Evolutionary conservation across 2,329 filamentous ascomycete genomes (phyloP).

Genomic region (Parafenestella ontariensis): DNA sequence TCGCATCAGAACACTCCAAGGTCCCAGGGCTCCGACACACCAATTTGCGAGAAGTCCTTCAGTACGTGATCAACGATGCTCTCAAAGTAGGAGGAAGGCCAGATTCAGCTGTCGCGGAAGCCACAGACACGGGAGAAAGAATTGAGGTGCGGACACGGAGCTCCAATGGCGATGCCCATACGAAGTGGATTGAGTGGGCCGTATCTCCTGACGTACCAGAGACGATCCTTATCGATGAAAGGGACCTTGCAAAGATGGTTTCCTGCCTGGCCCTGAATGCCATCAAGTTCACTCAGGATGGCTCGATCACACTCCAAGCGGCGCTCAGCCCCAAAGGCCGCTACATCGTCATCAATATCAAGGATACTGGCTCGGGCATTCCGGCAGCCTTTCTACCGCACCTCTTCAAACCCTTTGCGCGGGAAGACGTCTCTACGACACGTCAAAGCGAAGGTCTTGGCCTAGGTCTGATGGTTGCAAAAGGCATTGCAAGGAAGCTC

Average conservation of each 20-base stretch:
- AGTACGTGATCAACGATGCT: slow-evolving; percentile 60
- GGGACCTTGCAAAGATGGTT: slow-evolving; percentile 68
- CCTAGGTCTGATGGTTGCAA: slow-evolving; percentile 74
- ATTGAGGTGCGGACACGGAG: slow-evolving; percentile 57
- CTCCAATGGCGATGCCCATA: slow-evolving; percentile 53
- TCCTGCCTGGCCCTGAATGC: slow-evolving; percentile 71
- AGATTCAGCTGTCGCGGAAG: slow-evolving; percentile 58
- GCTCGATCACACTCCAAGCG: slow-evolving; percentile 64
- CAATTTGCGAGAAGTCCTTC: slow-evolving; percentile 57
- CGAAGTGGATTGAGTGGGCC: slow-evolving; percentile 59
- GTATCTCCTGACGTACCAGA: slow-evolving; percentile 60
- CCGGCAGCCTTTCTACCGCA: slow-evolving; percentile 69
- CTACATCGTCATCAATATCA: slow-evolving; percentile 67
- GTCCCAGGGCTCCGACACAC: slow-evolving; percentile 57
- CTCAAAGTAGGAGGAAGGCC: slow-evolving; percentile 61
- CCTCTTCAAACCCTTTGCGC: slow-evolving; percentile 73
- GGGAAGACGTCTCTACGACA: slow-evolving; percentile 72
- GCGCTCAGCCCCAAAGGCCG: slow-evolving; percentile 59
- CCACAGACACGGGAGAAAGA: slow-evolving; percentile 56
- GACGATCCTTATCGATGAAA: slow-evolving; percentile 66
- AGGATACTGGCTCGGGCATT: slow-evolving; percentile 73
- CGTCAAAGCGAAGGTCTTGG: slow-evolving; percentile 72
- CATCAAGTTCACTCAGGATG: slow-evolving; percentile 73
- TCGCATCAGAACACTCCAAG: slow-evolving; percentile 49
- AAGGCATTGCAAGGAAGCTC: slow-evolving; percentile 72